These are phyloP conservation scores for Nymphaea thermarum DNA, from an alignment of 164 flowering plant genomes.

Conservation along the genomic window DNA sequence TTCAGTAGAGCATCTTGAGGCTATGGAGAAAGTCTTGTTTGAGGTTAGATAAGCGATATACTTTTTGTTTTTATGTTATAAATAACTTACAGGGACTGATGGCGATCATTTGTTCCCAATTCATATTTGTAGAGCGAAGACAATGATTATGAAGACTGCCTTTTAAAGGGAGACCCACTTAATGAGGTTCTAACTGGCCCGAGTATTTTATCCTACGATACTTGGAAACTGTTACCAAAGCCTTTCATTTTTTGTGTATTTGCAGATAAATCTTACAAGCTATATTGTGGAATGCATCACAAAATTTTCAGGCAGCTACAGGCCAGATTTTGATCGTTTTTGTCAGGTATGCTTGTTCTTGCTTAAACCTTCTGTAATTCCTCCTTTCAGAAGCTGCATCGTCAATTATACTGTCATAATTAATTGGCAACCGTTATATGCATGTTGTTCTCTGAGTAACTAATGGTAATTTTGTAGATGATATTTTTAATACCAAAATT, in stretches of 20 bases:
- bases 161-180: slow-evolving; percentile 53
- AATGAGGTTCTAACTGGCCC: slow-evolving; percentile 42
- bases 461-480: too few species aligned
- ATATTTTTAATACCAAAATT: too few species aligned
- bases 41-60: slow-evolving; percentile 28
- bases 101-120: background rate
- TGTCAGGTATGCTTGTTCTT: slow-evolving; percentile 35
- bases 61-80: background rate
- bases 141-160: slow-evolving; percentile 53
- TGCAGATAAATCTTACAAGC: slow-evolving; percentile 61
- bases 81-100: background rate
- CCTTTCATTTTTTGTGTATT: background rate
- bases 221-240: background rate
- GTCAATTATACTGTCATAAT: too few species aligned
- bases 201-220: too few species aligned
- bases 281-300: slow-evolving; percentile 50
- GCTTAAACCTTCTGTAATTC: too few species aligned
- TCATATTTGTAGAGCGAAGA: slow-evolving; percentile 35
- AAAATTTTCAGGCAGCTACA: slow-evolving; percentile 38
- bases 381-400: too few species aligned
- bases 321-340: slow-evolving; percentile 45
- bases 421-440: too few species aligned
- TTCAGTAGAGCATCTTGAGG: slow-evolving; percentile 53
- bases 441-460: too few species aligned
- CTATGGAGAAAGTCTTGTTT: slow-evolving; percentile 55